A percentile compares a stretch with the other conserved stretches of the same genome.
phyloP scores from a whole-genome alignment of 331 rosid species.

The Quercus lobata region DNA sequence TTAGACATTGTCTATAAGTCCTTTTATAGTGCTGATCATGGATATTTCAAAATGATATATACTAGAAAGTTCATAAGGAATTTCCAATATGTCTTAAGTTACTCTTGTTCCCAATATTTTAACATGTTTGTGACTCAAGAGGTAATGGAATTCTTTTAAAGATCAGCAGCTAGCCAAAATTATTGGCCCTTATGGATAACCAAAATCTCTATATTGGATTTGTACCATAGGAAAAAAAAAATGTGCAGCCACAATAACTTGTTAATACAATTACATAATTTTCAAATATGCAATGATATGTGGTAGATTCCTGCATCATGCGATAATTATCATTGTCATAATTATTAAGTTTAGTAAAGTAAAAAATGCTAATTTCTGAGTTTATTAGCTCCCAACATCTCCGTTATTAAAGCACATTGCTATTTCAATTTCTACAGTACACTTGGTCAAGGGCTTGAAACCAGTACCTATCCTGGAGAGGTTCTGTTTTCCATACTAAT shows the following conservation, averaged over 20 bases:
- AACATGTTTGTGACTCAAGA: too few species aligned
- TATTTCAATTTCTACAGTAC: constrained; percentile 51
- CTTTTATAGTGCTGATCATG: too few species aligned
- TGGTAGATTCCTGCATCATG: neutral
- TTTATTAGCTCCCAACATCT: neutral
- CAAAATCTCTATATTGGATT: too few species aligned
- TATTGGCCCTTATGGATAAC: too few species aligned
- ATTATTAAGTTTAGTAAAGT: neutral
- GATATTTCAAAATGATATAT: too few species aligned
- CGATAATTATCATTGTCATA: neutral
- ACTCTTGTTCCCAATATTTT: too few species aligned
- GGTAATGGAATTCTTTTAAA: too few species aligned
- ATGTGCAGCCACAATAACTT: neutral
- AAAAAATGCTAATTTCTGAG: neutral
- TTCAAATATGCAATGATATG: neutral
- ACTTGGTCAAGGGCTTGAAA: constrained; percentile 81
- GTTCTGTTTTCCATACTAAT: constrained; percentile 67
- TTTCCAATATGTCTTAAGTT: too few species aligned
- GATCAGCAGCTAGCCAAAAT: too few species aligned
- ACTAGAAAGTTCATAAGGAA: too few species aligned
- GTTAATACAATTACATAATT: neutral
- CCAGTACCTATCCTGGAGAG: constrained; percentile 75
- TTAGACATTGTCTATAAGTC: too few species aligned
- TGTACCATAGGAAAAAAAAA: too few species aligned
- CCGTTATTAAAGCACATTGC: constrained; percentile 10